Evolutionary conservation across 768 basidiomycete genomes (phyloP), one percentile per base, ranked within the genome.

Genomic region (Trametes sanguinea): DNA sequence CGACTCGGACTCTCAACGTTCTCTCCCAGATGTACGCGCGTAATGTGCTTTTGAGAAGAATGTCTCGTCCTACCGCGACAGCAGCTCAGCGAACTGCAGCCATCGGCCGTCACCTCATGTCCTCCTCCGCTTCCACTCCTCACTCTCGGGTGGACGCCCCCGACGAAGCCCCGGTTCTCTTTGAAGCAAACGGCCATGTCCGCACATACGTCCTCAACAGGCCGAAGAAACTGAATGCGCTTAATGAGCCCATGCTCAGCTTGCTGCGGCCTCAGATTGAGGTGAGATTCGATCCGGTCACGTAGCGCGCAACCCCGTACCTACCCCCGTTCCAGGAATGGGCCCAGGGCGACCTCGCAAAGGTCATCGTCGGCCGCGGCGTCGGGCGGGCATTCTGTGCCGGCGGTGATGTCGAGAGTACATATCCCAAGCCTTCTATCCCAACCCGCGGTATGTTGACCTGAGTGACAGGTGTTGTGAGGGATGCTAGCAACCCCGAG

Each of bases 381-480:
- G 74, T 75, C 11, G 89, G 88, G 3, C 80, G 86, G 61, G 92
- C 89, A 11, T 98, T 98, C 72, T 98, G 95, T 69, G 89, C 92
- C 6, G 97, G 97, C 13, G 97, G 97, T 46, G 97, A 99, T 75
- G 91, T 99, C 60, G 87, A 85, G 61, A 78, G 96, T 95, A 67
- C 75, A 89, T 80, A 32, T 63, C 33, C 47, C 46, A 37, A 46
- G 27, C 35, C 30, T 17, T 50, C 51, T 44, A 39, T 27, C 4
- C 22, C n/a, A 7, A 8, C 39, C 40, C 56, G 48, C 33, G 51
- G 42, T 56, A 55, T 47, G 6, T 33, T 50, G 65, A 51, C 60
- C 42, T 33, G 22, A 39, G 22, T 22, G 22, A 7, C 65, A 92
- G 90, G 74, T 67, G 85, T 92, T 51, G 76, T 89, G 11, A 60